Base-by-base conservation (phyloP, 2,329 filamentous ascomycete genomes). In the Diaporthe aspalathi region DNA sequence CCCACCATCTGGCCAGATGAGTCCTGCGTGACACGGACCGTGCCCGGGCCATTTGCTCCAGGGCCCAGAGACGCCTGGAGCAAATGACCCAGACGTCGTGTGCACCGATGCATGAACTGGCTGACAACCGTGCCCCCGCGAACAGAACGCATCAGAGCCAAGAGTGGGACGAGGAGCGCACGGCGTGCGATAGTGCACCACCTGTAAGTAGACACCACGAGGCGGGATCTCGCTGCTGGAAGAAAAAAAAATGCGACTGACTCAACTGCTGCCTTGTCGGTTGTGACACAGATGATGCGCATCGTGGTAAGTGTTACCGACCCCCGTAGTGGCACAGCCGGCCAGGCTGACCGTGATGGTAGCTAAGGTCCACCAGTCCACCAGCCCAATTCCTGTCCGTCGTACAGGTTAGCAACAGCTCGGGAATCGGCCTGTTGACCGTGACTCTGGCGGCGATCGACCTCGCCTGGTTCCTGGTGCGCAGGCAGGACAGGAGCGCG, bases 1-100 rank as follows among this genome's bases (percentile, higher is more conserved):
- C 79, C 81, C 1, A 80, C 83, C 54, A 75, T 83, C 9, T 83
- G 80, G 81, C 82, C 81, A 9, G 76, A 74, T 76, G 68, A 73
- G 73, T 43, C 35, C 38, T 20, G 29, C 17, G 40, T 49, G 29
- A 65, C 60, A 65, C 27, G n/a, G 43, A 50, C 27, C 45, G n/a
- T n/a, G n/a, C n/a, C n/a, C n/a, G n/a, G n/a, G n/a, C n/a, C n/a
- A n/a, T n/a, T n/a, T n/a, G n/a, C n/a, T n/a, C n/a, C n/a, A n/a
- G n/a, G n/a, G n/a, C n/a, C n/a, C n/a, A n/a, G n/a, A n/a, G n/a
- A n/a, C n/a, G n/a, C n/a, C n/a, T n/a, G n/a, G n/a, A n/a, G n/a
- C n/a, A n/a, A n/a, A n/a, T n/a, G n/a, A n/a, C n/a, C n/a, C n/a
- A n/a, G n/a, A n/a, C n/a, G n/a, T n/a, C n/a, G n/a, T n/a, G n/a